A percentile compares a stretch with the other conserved stretches of the same genome.
Conservation (phyloP, 2,329 filamentous ascomycete genomes). For the Aspergillus fijiensis region DNA sequence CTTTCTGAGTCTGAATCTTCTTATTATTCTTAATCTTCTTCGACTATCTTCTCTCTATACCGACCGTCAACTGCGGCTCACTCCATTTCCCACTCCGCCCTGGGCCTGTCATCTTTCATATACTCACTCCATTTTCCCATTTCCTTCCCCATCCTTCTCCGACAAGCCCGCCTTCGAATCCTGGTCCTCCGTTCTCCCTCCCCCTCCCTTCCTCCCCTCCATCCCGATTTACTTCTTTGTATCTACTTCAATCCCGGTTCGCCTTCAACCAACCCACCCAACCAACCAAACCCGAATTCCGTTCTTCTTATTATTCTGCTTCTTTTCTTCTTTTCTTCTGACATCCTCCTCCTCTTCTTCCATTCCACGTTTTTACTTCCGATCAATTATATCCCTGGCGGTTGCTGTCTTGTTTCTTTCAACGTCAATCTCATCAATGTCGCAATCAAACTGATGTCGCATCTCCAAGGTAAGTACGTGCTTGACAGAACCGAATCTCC, state of each 20-base stretch:
- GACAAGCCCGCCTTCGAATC: not conserved
- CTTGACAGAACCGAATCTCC: not conserved
- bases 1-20: slow-evolving; percentile 3
- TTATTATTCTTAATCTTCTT: slow-evolving; percentile 6
- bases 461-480: slow-evolving; percentile 18
- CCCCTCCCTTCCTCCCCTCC: not conserved
- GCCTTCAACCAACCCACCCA: not conserved
- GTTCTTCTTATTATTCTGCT: slow-evolving; percentile 4
- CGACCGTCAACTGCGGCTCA: slow-evolving; percentile 11
- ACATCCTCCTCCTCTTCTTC: not conserved
- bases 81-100: slow-evolving; percentile 5
- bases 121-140: slow-evolving; percentile 11
- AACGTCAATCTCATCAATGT: not conserved
- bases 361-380: not conserved
- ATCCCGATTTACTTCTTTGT: slow-evolving; percentile 10
- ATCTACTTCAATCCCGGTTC: slow-evolving; percentile 6
- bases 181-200: not conserved
- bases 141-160: slow-evolving; percentile 4
- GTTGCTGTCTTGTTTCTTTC: not conserved
- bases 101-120: slow-evolving; percentile 10
- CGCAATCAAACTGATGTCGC: slow-evolving; percentile 19
- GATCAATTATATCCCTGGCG: not conserved
- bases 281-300: not conserved
- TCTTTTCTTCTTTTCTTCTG: slow-evolving; percentile 1
- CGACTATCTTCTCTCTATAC: not conserved